Percentiles rank a stretch among this genome's conserved stretches.
Evolutionary conservation across 2,329 filamentous ascomycete species (phyloP).

Genomic region (Pezicula rhizophila): DNA sequence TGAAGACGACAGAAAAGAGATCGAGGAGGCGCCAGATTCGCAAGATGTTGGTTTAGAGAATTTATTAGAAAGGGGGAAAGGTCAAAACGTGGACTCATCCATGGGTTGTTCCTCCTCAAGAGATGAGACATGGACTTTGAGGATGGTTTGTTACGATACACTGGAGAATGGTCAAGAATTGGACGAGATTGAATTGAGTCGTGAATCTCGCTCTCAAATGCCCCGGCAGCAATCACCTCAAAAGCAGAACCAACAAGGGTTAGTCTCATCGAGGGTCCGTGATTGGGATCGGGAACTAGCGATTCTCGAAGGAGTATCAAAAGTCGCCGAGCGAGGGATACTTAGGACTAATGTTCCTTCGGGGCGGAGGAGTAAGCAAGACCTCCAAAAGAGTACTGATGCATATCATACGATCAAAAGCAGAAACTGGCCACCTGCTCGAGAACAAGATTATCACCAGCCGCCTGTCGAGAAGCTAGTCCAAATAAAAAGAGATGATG

Average conservation of each 20-base stretch:
- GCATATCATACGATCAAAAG: too few species aligned
- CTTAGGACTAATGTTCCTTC: too few species aligned
- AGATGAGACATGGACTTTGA: not conserved
- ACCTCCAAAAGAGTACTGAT: too few species aligned
- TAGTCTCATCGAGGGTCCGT: not conserved
- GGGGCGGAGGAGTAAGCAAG: too few species aligned
- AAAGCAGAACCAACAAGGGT: not conserved
- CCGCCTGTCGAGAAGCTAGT: not conserved
- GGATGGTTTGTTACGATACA: not conserved
- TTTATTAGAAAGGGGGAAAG: not conserved
- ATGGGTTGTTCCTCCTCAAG: too few species aligned
- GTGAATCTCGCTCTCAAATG: not conserved
- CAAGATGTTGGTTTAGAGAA: not conserved
- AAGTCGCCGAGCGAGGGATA: too few species aligned
- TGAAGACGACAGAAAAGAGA: too few species aligned
- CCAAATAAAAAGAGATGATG: not conserved
- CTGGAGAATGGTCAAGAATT: not conserved
- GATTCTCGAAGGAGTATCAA: not conserved
- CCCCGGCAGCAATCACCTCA: not conserved
- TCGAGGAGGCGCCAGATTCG: too few species aligned
- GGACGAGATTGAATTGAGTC: not conserved
- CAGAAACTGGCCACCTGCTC: too few species aligned
- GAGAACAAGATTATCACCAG: too few species aligned
- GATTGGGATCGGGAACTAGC: not conserved
- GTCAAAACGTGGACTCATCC: not conserved